A percentile compares a stretch with the other conserved stretches of the same genome.
Evolutionary conservation across 2,329 filamentous ascomycete genomes (phyloP).

Genomic region (Fusarium graminum): DNA sequence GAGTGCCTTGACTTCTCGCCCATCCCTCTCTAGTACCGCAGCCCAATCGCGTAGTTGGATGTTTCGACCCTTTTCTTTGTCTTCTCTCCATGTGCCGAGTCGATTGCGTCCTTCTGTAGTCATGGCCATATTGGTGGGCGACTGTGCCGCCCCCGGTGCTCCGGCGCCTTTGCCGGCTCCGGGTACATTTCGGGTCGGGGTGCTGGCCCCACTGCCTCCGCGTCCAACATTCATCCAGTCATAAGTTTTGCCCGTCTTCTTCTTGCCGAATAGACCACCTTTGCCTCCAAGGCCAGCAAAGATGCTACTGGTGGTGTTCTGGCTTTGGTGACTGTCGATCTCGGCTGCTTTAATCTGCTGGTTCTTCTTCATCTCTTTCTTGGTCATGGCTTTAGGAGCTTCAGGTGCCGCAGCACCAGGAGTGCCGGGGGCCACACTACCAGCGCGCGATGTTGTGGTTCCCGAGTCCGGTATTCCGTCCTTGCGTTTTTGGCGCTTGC

Average conservation of each 20-base stretch:
- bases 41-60: conserved; percentile 90
- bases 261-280: conserved; percentile 68
- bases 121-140: conserved; percentile 57
- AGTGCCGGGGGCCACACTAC: conserved; percentile 70
- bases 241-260: conserved; percentile 76
- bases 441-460: conserved; percentile 63
- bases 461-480: conserved; percentile 67
- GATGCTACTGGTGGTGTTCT: conserved; percentile 85
- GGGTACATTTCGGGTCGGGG: conserved; percentile 57
- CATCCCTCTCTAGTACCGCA: conserved; percentile 82
- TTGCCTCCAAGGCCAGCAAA: conserved; percentile 75
- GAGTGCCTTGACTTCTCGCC: conserved; percentile 73
- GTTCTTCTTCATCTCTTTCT: conserved; percentile 86
- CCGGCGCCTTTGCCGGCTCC: conserved; percentile 54
- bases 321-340: conserved; percentile 81
- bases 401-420: conserved; percentile 74
- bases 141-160: conserved; percentile 49
- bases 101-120: conserved; percentile 72
- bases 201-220: conserved; percentile 67
- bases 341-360: conserved; percentile 82
- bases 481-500: conserved; percentile 74
- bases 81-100: conserved; percentile 82
- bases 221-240: conserved; percentile 75
- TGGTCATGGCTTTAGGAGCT: conserved; percentile 77
- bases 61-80: conserved; percentile 78